Evolutionary conservation across 2,329 filamentous ascomycete species (phyloP), one percentile per base, ranked within the genome.

Genomic region (Coniochaeta hoffmannii): DNA sequence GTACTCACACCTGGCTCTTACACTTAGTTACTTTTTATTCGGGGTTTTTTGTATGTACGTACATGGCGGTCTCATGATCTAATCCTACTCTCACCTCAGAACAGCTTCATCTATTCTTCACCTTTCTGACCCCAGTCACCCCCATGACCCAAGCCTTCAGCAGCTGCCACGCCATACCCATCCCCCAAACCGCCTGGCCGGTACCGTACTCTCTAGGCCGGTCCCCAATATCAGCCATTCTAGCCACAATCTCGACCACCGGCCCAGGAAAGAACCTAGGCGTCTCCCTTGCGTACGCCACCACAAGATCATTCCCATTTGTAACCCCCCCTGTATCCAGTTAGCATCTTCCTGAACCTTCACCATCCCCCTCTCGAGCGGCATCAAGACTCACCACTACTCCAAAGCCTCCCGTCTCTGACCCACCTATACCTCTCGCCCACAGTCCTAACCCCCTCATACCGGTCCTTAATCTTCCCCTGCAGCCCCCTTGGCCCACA

Each of bases 241-340:
- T 64, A 22, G 74, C 67, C 3, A 64, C 71, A 46, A 77, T 61
- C 62, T 81, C 77, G 10, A 69, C 76, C 15, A 79, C 58, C 0
- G 73, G 64, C 4, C 58, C 60, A 0, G 76, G 70, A 61, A 79
- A 77, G 55, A 71, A 71, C 54, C 70, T 68, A 7, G 26, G 26
- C 44, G 69, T 69, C 6, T 71, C 66, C 34, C 76, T 71, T 9
- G 73, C 72, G 62, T 81, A 82, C 2, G 77, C 78, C 17, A 75
- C 74, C 46, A 81, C 73, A 54, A 82, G 69, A 56, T 82, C 80
- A 60, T 81, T 81, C 31, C 78, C 78, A 58, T 81, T 81, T 12
- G 79, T 82, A 54, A 82, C 67, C 53, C 76, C 77, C n/a, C 77
- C 76, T 79, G 36, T 53, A 12, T n/a, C 28, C 36, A 41, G 36